Conservation (phyloP, 2,329 filamentous ascomycete species). For the Fusarium guadeloupense region DNA sequence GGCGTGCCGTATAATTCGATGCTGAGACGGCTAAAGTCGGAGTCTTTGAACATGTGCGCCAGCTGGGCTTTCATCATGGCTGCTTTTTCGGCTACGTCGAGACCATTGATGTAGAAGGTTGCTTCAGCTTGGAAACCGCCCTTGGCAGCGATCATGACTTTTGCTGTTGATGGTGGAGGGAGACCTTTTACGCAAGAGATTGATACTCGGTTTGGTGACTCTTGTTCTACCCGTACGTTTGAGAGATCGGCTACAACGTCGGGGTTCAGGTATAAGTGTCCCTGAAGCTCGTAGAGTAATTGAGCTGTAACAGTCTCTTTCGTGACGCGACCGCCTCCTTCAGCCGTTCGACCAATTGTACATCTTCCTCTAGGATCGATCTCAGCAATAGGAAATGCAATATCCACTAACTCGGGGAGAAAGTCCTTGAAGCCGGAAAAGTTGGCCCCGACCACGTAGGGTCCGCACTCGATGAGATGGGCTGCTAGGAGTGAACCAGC, state of each 20-base stretch:
- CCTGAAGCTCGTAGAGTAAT: slow-evolving; percentile 58
- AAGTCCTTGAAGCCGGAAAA: slow-evolving; percentile 58
- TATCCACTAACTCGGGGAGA: slow-evolving; percentile 42
- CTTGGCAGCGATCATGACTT: slow-evolving; percentile 54
- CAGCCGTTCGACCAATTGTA: slow-evolving; percentile 49
- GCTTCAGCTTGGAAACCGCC: slow-evolving; percentile 57
- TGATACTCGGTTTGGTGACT: slow-evolving; percentile 43
- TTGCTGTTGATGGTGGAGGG: slow-evolving; percentile 46
- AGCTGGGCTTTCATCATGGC: slow-evolving; percentile 54
- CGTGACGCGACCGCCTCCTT: slow-evolving; percentile 51
- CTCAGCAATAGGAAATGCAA: slow-evolving; percentile 52
- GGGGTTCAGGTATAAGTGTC: slow-evolving; percentile 55
- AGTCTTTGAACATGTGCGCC: slow-evolving; percentile 45
- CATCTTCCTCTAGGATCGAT: slow-evolving; percentile 46
- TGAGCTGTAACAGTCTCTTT: slow-evolving; percentile 49
- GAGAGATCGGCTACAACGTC: slow-evolving; percentile 55
- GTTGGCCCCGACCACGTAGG: slow-evolving; percentile 64
- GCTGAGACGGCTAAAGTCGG: slow-evolving; percentile 50
- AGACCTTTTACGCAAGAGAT: slow-evolving; percentile 45
- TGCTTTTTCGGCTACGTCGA: slow-evolving; percentile 55
- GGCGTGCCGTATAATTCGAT: slow-evolving; percentile 50
- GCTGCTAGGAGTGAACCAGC: slow-evolving; percentile 61
- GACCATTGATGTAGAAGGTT: slow-evolving; percentile 54
- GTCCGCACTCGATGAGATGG: slow-evolving; percentile 63
- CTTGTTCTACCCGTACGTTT: slow-evolving; percentile 56